These are phyloP conservation scores for Ophiobolus disseminans DNA, from an alignment of 2,329 filamentous ascomycete species.

Conservation along the genomic window DNA sequence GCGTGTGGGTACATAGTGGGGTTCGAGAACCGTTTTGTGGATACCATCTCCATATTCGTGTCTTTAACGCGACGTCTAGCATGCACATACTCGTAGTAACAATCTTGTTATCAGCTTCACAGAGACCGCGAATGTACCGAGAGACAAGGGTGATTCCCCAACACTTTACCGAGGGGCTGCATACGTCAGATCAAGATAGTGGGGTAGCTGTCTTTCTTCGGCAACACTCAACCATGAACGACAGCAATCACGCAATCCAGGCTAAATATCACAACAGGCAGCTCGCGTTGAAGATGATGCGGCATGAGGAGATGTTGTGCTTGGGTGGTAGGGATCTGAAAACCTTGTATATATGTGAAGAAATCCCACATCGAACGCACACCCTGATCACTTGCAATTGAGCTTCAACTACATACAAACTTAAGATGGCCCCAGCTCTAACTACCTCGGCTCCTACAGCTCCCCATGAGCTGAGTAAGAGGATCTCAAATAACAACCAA, in stretches of 20 bases:
- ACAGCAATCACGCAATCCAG: slow-evolving; percentile 39
- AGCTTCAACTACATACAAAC: background rate
- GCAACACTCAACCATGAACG: slow-evolving; percentile 6
- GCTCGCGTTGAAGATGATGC: slow-evolving; percentile 19
- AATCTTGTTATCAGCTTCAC: background rate
- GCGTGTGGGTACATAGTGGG: slow-evolving; percentile 1
- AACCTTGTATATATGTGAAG: too few relatives aligned
- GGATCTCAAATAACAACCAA: slow-evolving; percentile 34
- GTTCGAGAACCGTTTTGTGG: background rate
- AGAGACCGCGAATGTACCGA: too few relatives aligned
- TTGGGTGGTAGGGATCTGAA: slow-evolving; percentile 19
- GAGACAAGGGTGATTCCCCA: too few relatives aligned
- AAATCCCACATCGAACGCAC: too few relatives aligned
- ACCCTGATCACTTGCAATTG: too few relatives aligned
- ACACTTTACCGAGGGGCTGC: background rate
- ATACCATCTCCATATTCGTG: slow-evolving; percentile 3
- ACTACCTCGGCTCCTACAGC: slow-evolving; percentile 46
- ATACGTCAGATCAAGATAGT: slow-evolving; percentile 9
- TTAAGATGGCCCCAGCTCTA: slow-evolving; percentile 50
- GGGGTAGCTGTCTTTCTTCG: slow-evolving; percentile 6
- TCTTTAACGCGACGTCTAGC: background rate
- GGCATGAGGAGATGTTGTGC: slow-evolving; percentile 10
- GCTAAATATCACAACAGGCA: slow-evolving; percentile 37
- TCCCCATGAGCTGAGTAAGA: slow-evolving; percentile 45
- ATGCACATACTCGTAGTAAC: background rate